Percentiles rank a stretch among this genome's conserved stretches.
phyloP scores from a whole-genome alignment of 768 basidiomycete species.

The Myochromella boudieri region DNA sequence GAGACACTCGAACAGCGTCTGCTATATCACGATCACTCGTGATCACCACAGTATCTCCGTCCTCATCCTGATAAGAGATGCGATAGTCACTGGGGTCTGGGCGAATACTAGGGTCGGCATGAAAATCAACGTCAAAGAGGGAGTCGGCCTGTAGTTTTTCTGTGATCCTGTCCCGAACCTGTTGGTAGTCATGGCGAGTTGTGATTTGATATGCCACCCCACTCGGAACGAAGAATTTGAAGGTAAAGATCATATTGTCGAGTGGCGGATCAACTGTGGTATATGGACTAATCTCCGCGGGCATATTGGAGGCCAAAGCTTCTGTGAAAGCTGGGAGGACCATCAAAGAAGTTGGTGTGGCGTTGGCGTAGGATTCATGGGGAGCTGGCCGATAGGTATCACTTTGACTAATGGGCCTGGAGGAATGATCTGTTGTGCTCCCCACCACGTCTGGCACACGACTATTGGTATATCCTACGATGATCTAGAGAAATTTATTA shows the following conservation, averaged over 20 bases:
- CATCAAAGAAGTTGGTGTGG: too few species aligned
- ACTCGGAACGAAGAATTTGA: slow-evolving; percentile 6
- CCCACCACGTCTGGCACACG: background rate
- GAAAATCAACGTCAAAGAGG: background rate
- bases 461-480: background rate
- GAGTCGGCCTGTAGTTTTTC: slow-evolving; percentile 6
- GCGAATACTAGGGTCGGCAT: background rate
- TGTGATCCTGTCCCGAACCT: background rate
- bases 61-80: slow-evolving; percentile 4
- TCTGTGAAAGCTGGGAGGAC: too few species aligned
- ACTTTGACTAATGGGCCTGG: too few species aligned
- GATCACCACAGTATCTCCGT: slow-evolving; percentile 6
- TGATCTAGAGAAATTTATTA: background rate
- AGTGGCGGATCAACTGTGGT: too few species aligned
- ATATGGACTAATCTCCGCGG: too few species aligned
- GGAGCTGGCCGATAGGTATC: too few species aligned
- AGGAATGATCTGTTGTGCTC: too few species aligned
- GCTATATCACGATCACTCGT: background rate
- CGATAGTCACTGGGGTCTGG: slow-evolving; percentile 4
- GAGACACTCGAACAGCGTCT: background rate
- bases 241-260: background rate
- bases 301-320: too few species aligned
- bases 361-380: too few species aligned
- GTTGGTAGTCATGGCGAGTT: slow-evolving; percentile 3
- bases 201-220: background rate